Evolutionary conservation across 257 asterid species (phyloP).

Genomic region (Petunia secreta): DNA sequence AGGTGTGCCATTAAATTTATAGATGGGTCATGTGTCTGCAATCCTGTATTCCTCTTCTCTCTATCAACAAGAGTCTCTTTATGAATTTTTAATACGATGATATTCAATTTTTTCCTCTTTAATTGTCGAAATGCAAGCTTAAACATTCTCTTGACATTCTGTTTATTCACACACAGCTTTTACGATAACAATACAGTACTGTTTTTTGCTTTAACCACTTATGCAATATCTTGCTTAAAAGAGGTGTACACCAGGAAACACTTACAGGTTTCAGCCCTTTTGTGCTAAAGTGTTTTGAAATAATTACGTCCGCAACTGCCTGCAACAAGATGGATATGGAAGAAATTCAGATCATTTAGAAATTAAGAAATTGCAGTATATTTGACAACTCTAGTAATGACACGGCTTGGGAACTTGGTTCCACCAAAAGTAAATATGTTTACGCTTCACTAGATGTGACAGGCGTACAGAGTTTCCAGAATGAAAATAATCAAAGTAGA

Average conservation of each 20-base stretch:
- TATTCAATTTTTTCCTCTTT: background rate
- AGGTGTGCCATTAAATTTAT: background rate
- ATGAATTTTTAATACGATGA: background rate
- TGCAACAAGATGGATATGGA: conserved; percentile 36
- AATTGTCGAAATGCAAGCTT: background rate
- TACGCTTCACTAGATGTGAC: background rate
- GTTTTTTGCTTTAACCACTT: background rate
- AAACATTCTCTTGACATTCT: background rate
- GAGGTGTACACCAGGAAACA: conserved; percentile 19
- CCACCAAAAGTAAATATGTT: background rate
- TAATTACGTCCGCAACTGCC: conserved; percentile 80
- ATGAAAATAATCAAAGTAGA: conserved; percentile 16
- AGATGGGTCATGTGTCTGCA: background rate
- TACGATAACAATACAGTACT: background rate
- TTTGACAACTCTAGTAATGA: conserved; percentile 19
- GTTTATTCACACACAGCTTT: background rate
- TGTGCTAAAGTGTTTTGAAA: conserved; percentile 59
- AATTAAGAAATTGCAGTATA: conserved; percentile 20
- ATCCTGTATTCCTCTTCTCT: conserved; percentile 1
- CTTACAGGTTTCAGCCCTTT: conserved; percentile 72
- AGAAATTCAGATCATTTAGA: conserved; percentile 9
- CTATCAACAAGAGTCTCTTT: conserved; percentile 8
- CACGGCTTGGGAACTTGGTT: background rate
- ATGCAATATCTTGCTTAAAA: background rate
- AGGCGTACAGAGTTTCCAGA: background rate